Evolutionary conservation across 2,329 filamentous ascomycete species (phyloP).

Genomic region (Alternaria sp.): DNA sequence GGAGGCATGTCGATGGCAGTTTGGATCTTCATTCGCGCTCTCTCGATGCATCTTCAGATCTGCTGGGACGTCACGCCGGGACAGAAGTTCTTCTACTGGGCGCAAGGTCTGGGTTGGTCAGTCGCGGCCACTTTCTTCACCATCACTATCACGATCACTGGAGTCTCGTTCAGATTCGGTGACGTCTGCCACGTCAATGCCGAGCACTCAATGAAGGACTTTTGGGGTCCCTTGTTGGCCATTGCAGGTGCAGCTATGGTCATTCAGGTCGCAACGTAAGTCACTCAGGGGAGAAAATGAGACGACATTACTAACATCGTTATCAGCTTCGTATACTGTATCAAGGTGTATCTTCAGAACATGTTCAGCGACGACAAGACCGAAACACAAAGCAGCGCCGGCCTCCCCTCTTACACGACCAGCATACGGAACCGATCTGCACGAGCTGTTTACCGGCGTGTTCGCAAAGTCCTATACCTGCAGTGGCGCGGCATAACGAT

Average conservation of each 20-base stretch:
- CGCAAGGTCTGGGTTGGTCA: constrained; percentile 82
- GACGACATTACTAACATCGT: constrained; percentile 16
- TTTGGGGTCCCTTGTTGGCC: constrained; percentile 87
- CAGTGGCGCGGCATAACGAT: constrained; percentile 95
- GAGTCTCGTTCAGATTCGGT: constrained; percentile 93
- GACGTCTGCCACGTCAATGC: constrained; percentile 95
- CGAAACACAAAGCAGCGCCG: constrained; percentile 66
- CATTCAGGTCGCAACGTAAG: constrained; percentile 83
- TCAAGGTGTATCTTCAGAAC: constrained; percentile 90
- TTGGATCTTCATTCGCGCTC: constrained; percentile 88
- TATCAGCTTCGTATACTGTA: constrained; percentile 72
- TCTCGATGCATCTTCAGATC: constrained; percentile 95
- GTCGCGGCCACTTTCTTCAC: constrained; percentile 78
- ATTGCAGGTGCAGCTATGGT: constrained; percentile 79
- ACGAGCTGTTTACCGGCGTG: constrained; percentile 83
- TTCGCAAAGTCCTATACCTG: constrained; percentile 83
- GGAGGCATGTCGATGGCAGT: constrained; percentile 85
- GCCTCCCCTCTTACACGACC: constrained; percentile 69
- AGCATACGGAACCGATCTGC: constrained; percentile 82
- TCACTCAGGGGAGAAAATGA: constrained; percentile 8
- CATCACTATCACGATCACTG: constrained; percentile 80
- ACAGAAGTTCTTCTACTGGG: constrained; percentile 84
- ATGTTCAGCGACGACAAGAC: constrained; percentile 75
- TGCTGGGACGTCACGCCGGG: constrained; percentile 96
- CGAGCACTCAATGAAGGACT: constrained; percentile 77